A percentile compares a stretch with the other conserved stretches of the same genome.
Evolutionary conservation across 345 rosid species (phyloP).

Genomic region (Brassica rapa): DNA sequence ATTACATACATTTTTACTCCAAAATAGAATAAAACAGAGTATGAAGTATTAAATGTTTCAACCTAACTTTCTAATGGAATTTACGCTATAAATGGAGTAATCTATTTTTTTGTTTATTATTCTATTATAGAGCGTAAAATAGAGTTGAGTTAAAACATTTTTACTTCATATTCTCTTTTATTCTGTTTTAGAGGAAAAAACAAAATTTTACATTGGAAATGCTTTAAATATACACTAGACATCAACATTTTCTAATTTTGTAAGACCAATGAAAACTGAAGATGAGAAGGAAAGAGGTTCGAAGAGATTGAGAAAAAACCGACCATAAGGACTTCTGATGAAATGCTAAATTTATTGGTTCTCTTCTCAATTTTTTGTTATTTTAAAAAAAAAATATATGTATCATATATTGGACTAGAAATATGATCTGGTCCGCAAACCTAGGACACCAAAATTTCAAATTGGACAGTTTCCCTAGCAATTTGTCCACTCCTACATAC

Average conservation of each 20-base stretch:
- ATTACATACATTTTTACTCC: too few relatives aligned
- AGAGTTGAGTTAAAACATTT: too few relatives aligned
- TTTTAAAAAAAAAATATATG: background rate
- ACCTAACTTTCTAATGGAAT: too few relatives aligned
- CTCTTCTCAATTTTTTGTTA: background rate
- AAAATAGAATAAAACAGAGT: too few relatives aligned
- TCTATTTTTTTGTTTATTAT: too few relatives aligned
- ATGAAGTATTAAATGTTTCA: too few relatives aligned
- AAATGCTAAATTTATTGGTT: background rate
- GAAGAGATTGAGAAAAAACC: background rate
- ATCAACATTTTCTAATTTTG: background rate
- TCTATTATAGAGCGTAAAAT: too few relatives aligned
- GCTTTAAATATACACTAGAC: too few relatives aligned
- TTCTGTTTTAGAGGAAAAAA: too few relatives aligned
- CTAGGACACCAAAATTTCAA: background rate
- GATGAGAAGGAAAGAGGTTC: background rate
- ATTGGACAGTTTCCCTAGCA: background rate
- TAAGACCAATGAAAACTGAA: background rate
- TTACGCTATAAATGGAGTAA: too few relatives aligned
- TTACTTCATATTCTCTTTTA: too few relatives aligned
- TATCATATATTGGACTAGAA: background rate
- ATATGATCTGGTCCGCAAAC: background rate
- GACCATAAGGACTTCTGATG: background rate
- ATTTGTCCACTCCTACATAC: background rate
- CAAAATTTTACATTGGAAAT: too few relatives aligned